Base-by-base conservation (phyloP, 768 basidiomycete species). In the Amanita molliuscula region DNA sequence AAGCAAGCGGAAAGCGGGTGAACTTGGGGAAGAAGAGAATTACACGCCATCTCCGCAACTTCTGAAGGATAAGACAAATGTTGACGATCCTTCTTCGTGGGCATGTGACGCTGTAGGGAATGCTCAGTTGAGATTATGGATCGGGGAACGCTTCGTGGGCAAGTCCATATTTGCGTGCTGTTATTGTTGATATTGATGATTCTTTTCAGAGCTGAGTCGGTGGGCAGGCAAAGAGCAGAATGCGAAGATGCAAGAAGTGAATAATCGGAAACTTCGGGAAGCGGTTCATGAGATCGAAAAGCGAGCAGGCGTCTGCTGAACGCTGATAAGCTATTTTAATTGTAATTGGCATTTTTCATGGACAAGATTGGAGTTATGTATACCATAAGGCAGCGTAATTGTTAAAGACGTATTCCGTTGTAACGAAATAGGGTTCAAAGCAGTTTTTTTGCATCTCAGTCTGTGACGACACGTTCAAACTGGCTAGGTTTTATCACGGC, bases 81-180 rank as follows among this genome's bases (percentile, higher is more conserved):
- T 33, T 7, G 41, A 23, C 35, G 48, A 50, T 37, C 53, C 52
- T 37, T 37, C 47, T 43, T 8, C 40, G 16, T 26, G 54, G 18
- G 58, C 38, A 11, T 58, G 55, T 9, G 67, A 72, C 44, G 59
- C 60, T 2, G 57, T 78, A 16, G 85, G 84, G 4, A 86, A 85
- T 50, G 82, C 75, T 3, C 75, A 76, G 31, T 59, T 87, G 58
- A 67, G 84, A 18, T 58, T 85, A 44, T 88, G 87, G 87, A 77
- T 82, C 9, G 84, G 84, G 5, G 79, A 88, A 57, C 70, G 83
- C 38, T 75, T 77, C 54, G 65, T 80, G 43, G 84, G 84, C 85
- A 38, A 42, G 75, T 69, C 4, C 9, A 4, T 23, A 3, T 23
- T n/a, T 44, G 6, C 48, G 8, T 46, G 26, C 9, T 6, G 43